These are phyloP conservation scores for Dendrostoma leiphaemia DNA, from an alignment of 2,329 filamentous ascomycete species.

Conservation along the genomic window DNA sequence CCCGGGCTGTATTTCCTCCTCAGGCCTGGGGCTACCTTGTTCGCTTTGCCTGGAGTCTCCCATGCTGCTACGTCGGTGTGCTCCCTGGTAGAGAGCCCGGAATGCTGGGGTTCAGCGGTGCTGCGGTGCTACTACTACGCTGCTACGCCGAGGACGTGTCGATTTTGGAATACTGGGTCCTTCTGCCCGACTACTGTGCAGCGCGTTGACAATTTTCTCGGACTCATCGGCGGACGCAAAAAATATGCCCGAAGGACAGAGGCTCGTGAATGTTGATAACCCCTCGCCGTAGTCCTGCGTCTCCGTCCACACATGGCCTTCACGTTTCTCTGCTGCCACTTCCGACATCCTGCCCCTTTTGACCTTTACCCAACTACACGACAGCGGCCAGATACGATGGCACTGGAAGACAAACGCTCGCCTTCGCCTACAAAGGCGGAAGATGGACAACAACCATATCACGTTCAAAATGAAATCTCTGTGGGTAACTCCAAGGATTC, in stretches of 20 bases:
- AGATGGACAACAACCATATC: slow-evolving; percentile 2
- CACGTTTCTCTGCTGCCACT: not conserved
- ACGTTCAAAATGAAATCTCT: slow-evolving; percentile 1
- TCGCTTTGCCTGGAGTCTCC: too few relatives aligned
- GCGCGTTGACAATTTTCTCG: too few relatives aligned
- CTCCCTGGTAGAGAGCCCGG: too few relatives aligned
- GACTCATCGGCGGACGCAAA: slow-evolving; percentile 1
- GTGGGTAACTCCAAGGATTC: not conserved
- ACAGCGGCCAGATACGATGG: not conserved
- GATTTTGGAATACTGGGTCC: not conserved
- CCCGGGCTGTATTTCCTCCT: not conserved
- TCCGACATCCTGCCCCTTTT: not conserved
- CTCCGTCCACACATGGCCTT: not conserved
- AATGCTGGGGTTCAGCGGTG: too few relatives aligned
- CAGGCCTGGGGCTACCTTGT: too few relatives aligned
- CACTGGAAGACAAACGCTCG: slow-evolving; percentile 6
- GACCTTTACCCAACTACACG: not conserved
- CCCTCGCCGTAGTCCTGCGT: not conserved
- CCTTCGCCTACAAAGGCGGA: slow-evolving; percentile 11
- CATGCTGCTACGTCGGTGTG: too few relatives aligned
- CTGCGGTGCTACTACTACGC: too few relatives aligned
- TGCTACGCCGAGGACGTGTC: too few relatives aligned
- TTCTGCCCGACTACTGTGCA: not conserved
- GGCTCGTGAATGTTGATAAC: not conserved
- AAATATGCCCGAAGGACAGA: slow-evolving; percentile 1